Evolutionary conservation across 2,329 filamentous ascomycete genomes (phyloP).

Genomic region (Botrytis medusae): DNA sequence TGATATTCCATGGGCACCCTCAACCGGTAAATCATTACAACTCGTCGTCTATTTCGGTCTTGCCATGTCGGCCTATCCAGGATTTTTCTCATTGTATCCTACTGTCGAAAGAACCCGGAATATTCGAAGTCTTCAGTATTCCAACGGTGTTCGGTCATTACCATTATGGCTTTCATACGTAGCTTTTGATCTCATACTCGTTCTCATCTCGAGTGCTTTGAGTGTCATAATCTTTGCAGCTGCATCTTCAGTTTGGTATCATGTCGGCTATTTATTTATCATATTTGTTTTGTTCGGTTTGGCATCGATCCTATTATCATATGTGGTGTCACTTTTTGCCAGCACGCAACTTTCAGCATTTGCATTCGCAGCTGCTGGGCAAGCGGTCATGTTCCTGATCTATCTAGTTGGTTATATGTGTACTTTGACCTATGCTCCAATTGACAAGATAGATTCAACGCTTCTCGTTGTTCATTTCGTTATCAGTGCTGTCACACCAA

Average conservation of each 20-base stretch:
- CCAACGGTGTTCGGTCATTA: slow-evolving; percentile 79
- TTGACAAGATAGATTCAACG: slow-evolving; percentile 64
- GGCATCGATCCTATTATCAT: slow-evolving; percentile 72
- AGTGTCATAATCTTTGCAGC: slow-evolving; percentile 68
- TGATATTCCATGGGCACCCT: slow-evolving; percentile 68
- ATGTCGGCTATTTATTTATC: slow-evolving; percentile 77
- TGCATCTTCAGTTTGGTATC: slow-evolving; percentile 69
- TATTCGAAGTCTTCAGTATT: slow-evolving; percentile 84
- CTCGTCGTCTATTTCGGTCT: slow-evolving; percentile 80
- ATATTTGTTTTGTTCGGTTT: slow-evolving; percentile 80
- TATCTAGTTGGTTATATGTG: slow-evolving; percentile 72
- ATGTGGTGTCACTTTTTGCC: slow-evolving; percentile 78
- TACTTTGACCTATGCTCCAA: slow-evolving; percentile 72
- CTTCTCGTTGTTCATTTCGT: slow-evolving; percentile 73
- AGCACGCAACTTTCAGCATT: slow-evolving; percentile 80
- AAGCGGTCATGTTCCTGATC: slow-evolving; percentile 68
- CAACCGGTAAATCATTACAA: slow-evolving; percentile 71
- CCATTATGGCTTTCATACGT: slow-evolving; percentile 86
- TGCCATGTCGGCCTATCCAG: slow-evolving; percentile 74
- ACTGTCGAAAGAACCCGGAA: slow-evolving; percentile 78
- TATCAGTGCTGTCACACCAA: slow-evolving; percentile 71
- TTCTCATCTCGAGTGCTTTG: slow-evolving; percentile 65
- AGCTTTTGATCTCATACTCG: slow-evolving; percentile 75
- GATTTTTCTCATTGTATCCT: slow-evolving; percentile 85
- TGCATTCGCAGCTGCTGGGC: slow-evolving; percentile 75